Evolutionary conservation across 2,329 filamentous ascomycete genomes (phyloP).

Genomic region (Pleomassaria siparia): DNA sequence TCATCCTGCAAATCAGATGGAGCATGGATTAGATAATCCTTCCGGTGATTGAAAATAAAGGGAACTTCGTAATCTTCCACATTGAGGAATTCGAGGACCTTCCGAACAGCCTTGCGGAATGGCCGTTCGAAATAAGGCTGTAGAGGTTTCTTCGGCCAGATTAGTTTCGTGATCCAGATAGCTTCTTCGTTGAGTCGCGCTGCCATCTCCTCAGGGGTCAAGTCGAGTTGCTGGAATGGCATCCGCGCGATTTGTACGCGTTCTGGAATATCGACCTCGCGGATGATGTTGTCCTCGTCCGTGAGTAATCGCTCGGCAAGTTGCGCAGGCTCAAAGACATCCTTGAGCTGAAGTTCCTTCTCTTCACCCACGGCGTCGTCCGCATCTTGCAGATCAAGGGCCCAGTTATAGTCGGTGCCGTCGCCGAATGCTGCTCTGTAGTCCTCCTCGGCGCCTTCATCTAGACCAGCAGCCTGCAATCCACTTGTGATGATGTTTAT

Average conservation of each 20-base stretch:
- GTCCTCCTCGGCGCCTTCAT: conserved; percentile 90
- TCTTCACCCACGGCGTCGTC: conserved; percentile 77
- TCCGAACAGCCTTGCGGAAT: conserved; percentile 84
- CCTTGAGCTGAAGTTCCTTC: conserved; percentile 87
- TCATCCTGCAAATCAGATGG: conserved; percentile 64
- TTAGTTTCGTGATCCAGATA: conserved; percentile 84
- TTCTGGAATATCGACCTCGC: conserved; percentile 86
- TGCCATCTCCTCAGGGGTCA: conserved; percentile 73
- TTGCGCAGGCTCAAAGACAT: conserved; percentile 97
- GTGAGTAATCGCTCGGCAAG: conserved; percentile 92
- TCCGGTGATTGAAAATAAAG: conserved; percentile 97
- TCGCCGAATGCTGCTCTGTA: conserved; percentile 96
- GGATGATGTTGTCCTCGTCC: conserved; percentile 90
- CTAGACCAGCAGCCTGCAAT: conserved; percentile 79
- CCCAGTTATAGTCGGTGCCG: conserved; percentile 94
- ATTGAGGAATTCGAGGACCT: conserved; percentile 93
- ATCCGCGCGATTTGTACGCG: conserved; percentile 91
- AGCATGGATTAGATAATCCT: conserved; percentile 93
- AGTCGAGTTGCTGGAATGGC: conserved; percentile 78
- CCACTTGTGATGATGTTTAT: conserved; percentile 69
- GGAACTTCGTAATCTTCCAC: conserved; percentile 93
- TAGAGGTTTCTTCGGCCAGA: conserved; percentile 85
- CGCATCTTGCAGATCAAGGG: conserved; percentile 82
- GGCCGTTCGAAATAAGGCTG: conserved; percentile 72
- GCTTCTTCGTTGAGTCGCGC: conserved; percentile 75